These are phyloP conservation scores for Dictyostelium intermedium DNA, from an alignment of 78 protist genomes.

Conservation along the genomic window DNA sequence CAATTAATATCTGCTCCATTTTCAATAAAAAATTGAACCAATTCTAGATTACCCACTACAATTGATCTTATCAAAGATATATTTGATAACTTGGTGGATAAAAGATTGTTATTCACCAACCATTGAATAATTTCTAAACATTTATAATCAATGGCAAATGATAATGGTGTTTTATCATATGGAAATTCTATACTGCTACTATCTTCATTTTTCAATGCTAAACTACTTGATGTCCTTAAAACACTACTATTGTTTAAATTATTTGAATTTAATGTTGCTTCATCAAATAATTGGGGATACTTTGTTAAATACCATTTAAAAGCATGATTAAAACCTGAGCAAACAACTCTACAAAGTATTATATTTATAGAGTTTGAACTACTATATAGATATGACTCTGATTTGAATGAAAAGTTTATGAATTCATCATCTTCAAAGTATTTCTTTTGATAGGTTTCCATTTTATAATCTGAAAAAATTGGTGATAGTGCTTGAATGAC, in stretches of 20 bases:
- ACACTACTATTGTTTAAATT: not conserved
- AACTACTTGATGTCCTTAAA: not conserved
- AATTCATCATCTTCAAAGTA: not conserved
- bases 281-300: not conserved
- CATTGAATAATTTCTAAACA: not conserved
- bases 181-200: not conserved
- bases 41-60: not conserved
- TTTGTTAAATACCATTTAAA: not conserved
- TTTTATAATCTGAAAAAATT: not conserved
- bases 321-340: not conserved
- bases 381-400: not conserved
- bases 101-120: not conserved
- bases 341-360: not conserved
- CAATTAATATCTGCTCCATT: not conserved
- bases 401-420: not conserved
- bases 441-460: not conserved
- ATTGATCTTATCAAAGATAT: not conserved
- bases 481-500: not conserved
- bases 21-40: not conserved
- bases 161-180: not conserved
- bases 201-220: not conserved
- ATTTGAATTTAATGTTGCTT: not conserved
- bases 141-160: not conserved
- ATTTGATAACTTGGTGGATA: not conserved
- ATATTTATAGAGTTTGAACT: not conserved